phyloP scores from a whole-genome alignment of 768 basidiomycete genomes.

The Boletus edulis region DNA sequence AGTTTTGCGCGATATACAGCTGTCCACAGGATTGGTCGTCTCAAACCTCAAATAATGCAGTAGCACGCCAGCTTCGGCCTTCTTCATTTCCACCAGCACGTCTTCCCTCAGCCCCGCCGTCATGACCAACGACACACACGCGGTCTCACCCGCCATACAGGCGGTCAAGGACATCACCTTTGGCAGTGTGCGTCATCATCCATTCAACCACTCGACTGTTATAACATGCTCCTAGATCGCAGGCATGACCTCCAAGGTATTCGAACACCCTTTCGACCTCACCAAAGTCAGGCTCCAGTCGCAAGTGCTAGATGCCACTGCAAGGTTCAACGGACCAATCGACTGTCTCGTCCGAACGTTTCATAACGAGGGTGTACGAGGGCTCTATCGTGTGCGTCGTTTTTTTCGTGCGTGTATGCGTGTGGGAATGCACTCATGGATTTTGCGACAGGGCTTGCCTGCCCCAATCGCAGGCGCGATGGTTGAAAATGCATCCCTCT shows the following conservation, averaged over 20 bases:
- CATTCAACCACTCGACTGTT: neutral
- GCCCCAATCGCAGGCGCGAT: conserved; percentile 91
- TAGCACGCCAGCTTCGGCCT: conserved; percentile 14
- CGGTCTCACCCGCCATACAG: conserved; percentile 14
- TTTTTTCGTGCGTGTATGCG: neutral
- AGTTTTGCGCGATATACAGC: conserved; percentile 12
- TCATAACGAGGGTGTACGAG: conserved; percentile 75
- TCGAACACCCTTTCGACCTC: conserved; percentile 95
- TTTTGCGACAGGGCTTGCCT: conserved; percentile 69
- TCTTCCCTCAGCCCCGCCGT: neutral
- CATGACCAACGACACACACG: conserved; percentile 23
- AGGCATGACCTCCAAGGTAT: conserved; percentile 81
- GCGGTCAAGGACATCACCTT: conserved; percentile 51
- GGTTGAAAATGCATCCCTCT: conserved; percentile 87
- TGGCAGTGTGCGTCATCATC: conserved; percentile 48
- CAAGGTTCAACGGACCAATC: conserved; percentile 78
- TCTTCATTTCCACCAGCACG: neutral
- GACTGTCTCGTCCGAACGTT: conserved; percentile 87
- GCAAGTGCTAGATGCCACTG: conserved; percentile 72
- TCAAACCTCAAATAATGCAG: conserved; percentile 22
- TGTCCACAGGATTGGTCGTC: conserved; percentile 23
- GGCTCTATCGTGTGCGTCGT: conserved; percentile 77
- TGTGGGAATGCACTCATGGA: neutral
- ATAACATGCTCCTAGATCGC: conserved; percentile 52
- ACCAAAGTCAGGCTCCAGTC: conserved; percentile 93